Conservation (phyloP, 495 filamentous ascomycete species). For the Aspergillus diversus region DNA sequence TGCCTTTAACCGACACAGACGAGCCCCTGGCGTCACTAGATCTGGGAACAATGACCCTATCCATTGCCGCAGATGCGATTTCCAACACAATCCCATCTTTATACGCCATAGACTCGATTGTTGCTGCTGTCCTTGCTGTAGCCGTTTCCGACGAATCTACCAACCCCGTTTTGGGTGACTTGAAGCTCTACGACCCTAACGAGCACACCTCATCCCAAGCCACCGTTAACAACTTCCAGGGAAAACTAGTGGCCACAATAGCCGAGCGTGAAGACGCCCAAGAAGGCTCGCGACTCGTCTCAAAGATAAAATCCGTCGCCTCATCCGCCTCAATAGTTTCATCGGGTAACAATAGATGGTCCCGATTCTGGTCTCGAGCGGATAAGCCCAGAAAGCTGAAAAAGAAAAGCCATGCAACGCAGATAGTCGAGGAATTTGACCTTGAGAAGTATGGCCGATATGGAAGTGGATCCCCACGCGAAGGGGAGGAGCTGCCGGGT, state of each 20-base stretch:
- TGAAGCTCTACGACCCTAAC: constrained; percentile 31
- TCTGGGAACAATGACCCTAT: constrained; percentile 49
- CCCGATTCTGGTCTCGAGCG: constrained; percentile 1
- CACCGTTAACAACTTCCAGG: constrained; percentile 25
- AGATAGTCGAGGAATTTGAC: constrained; percentile 49
- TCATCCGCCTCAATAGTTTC: not conserved
- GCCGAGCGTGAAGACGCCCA: constrained; percentile 48
- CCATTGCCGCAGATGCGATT: constrained; percentile 49
- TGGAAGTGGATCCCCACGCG: constrained; percentile 35
- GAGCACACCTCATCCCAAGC: constrained; percentile 5
- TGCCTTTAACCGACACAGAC: constrained; percentile 45
- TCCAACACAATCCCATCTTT: constrained; percentile 56
- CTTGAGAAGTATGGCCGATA: constrained; percentile 50
- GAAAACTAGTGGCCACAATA: constrained; percentile 41
- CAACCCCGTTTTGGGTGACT: constrained; percentile 40
- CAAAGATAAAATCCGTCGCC: constrained; percentile 31
- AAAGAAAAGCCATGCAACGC: constrained; percentile 26
- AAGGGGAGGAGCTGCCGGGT: constrained; percentile 45
- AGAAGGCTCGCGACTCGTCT: constrained; percentile 38
- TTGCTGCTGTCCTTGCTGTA: constrained; percentile 70
- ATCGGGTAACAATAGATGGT: not conserved
- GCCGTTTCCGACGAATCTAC: constrained; percentile 62
- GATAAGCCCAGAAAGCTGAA: constrained; percentile 3
- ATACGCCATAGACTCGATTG: constrained; percentile 75
- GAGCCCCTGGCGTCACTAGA: constrained; percentile 55